These are phyloP conservation scores for Aspergillus diversus DNA, from an alignment of 495 filamentous ascomycete species.

Conservation along the genomic window DNA sequence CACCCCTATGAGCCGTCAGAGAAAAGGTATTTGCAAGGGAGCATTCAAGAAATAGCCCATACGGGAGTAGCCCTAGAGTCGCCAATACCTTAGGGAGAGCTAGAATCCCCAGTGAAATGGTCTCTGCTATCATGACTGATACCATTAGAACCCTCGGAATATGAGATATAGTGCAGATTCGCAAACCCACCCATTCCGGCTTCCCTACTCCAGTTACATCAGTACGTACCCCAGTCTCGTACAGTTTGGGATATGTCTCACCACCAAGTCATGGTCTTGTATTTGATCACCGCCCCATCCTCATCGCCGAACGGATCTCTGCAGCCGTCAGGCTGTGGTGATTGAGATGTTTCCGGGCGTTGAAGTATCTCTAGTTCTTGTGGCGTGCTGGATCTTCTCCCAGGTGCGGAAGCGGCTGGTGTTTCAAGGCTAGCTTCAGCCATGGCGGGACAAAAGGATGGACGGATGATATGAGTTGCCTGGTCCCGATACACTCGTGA, in stretches of 20 bases:
- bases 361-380: neutral
- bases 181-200: neutral
- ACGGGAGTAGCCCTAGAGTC: constrained; percentile 60
- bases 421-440: neutral
- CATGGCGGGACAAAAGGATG: neutral
- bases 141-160: neutral
- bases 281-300: neutral
- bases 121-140: constrained; percentile 66
- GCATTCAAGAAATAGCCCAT: constrained; percentile 2
- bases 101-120: constrained; percentile 69
- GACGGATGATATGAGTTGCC: too few species aligned
- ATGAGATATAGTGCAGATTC: neutral
- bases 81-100: constrained; percentile 65
- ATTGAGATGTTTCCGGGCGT: neutral
- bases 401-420: neutral
- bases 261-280: constrained; percentile 3
- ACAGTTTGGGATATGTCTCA: neutral
- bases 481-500: too few species aligned
- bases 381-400: neutral
- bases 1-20: constrained; percentile 29
- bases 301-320: constrained; percentile 1
- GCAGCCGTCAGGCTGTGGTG: neutral
- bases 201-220: neutral
- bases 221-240: neutral
- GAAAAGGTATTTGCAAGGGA: neutral